Evolutionary conservation across 139 green algal genomes (phyloP).

Genomic region (Yamagishiella unicocca): DNA sequence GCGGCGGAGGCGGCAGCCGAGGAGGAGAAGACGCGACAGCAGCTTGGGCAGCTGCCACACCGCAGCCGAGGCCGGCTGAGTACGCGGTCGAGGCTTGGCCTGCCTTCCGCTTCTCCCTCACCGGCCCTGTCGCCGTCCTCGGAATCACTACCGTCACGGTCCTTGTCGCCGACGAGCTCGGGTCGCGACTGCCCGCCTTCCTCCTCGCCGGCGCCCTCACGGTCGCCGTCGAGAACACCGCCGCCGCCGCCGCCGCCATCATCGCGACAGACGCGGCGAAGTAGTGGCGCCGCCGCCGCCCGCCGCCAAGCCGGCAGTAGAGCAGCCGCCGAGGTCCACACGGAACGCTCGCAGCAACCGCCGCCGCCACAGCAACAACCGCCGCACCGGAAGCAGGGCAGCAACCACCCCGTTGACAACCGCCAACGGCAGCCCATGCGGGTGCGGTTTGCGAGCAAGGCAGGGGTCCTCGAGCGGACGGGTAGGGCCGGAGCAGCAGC

Average conservation of each 20-base stretch:
- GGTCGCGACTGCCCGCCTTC: not conserved
- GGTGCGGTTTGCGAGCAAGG: too few relatives aligned
- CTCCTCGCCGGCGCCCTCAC: constrained; percentile 28
- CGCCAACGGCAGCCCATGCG: too few relatives aligned
- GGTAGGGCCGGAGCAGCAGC: too few relatives aligned
- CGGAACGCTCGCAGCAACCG: too few relatives aligned
- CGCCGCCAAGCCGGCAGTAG: not conserved
- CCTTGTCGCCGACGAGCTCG: constrained; percentile 11
- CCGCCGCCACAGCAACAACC: too few relatives aligned
- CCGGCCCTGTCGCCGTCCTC: not conserved
- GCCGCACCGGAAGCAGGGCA: too few relatives aligned
- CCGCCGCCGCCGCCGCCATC: not conserved
- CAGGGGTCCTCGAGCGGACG: too few relatives aligned
- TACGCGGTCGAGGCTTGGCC: too few relatives aligned
- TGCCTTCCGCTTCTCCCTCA: too few relatives aligned
- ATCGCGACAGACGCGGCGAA: not conserved
- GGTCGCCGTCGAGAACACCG: constrained; percentile 21
- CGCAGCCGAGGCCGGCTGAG: not conserved
- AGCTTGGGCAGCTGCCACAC: not conserved
- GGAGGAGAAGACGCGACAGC: not conserved
- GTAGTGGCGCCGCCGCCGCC: not conserved
- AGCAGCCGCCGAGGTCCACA: not conserved
- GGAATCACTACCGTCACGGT: not conserved
- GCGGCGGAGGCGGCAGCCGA: not conserved
- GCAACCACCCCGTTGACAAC: too few relatives aligned